Percentiles rank a stretch among this genome's conserved stretches.
Conservation (phyloP, 2,329 filamentous ascomycete species). For the Cladobotryum mycophilum region DNA sequence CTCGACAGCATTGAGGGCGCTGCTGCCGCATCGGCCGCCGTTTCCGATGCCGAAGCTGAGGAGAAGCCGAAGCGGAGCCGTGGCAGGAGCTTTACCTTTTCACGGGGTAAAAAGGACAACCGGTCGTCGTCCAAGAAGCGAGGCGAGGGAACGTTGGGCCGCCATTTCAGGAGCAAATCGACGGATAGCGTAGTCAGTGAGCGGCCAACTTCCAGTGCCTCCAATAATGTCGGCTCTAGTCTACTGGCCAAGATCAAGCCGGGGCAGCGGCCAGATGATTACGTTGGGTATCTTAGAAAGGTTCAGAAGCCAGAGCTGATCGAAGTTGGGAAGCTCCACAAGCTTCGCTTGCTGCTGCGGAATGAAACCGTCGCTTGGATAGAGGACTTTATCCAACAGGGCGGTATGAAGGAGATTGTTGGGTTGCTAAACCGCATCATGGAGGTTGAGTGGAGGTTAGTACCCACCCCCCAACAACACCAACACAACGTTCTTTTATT, state of each 20-base stretch:
- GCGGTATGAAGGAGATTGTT: slow-evolving; percentile 89
- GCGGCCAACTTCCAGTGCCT: slow-evolving; percentile 44
- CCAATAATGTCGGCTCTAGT: slow-evolving; percentile 45
- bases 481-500: background rate
- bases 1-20: slow-evolving; percentile 32
- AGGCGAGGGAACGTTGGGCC: slow-evolving; percentile 52
- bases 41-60: slow-evolving; percentile 34
- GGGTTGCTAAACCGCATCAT: slow-evolving; percentile 84
- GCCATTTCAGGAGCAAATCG: slow-evolving; percentile 66
- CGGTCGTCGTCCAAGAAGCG: slow-evolving; percentile 66
- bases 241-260: slow-evolving; percentile 65
- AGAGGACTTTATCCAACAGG: slow-evolving; percentile 80
- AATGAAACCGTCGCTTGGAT: slow-evolving; percentile 98
- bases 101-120: slow-evolving; percentile 56
- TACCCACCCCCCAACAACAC: background rate
- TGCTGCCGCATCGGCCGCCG: slow-evolving; percentile 25
- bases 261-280: slow-evolving; percentile 71
- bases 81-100: slow-evolving; percentile 65
- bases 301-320: slow-evolving; percentile 74
- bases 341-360: slow-evolving; percentile 77
- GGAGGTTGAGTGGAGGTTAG: slow-evolving; percentile 87
- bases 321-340: slow-evolving; percentile 93
- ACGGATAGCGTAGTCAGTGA: slow-evolving; percentile 62
- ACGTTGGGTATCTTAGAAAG: slow-evolving; percentile 78
- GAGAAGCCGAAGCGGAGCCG: slow-evolving; percentile 45